Evolutionary conservation across 192 early-diverging fungal species (phyloP), one percentile per base, ranked within the genome.

Genomic region (Entomortierella parvispora): DNA sequence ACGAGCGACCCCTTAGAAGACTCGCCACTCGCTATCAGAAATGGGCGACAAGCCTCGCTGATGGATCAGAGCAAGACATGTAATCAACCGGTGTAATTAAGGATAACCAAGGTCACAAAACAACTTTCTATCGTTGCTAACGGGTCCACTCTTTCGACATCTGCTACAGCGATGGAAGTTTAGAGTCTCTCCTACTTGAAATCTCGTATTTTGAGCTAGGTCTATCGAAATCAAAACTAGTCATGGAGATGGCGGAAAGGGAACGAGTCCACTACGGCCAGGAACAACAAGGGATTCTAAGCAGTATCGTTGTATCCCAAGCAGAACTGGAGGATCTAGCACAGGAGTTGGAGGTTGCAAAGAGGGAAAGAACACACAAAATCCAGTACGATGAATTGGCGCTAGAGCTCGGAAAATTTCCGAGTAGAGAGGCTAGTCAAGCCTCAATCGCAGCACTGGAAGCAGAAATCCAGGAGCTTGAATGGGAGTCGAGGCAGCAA

Each of bases 331-430:
- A 67, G 46, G 23, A 26, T 6, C 72, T 76, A 20, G 65, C 58
- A 4, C 22, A 31, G 4, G 58, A 68, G 7, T 57, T 76, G 1
- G 65, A 67, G 29, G 72, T 56, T 31, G 72, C 65, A 0, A 76
- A 76, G 31, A 57, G 61, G 51, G 64, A 67, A 15, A 64, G 72
- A 4, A 32, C 72, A 42, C 66, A 76, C 72, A 76, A 68, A 33
- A 76, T 76, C 33, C 40, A 68, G 49, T 76, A 76, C 29, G 65
- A 76, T 17, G 48, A 50, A 25, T 9, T 76, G 14, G 65, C 72
- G 4, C 25, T 53, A 10, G 58, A 76, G 31, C 45, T 76, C 4
- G 40, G 37, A 3, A 20, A 67, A 25, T 68, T 62, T 20, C 72
- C 72, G 6, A 76, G 72, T 47, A 34, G 72, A 31, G 72, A 61